Evolutionary conservation across 495 filamentous ascomycete genomes (phyloP).

Genomic region (Penicillium parvum): DNA sequence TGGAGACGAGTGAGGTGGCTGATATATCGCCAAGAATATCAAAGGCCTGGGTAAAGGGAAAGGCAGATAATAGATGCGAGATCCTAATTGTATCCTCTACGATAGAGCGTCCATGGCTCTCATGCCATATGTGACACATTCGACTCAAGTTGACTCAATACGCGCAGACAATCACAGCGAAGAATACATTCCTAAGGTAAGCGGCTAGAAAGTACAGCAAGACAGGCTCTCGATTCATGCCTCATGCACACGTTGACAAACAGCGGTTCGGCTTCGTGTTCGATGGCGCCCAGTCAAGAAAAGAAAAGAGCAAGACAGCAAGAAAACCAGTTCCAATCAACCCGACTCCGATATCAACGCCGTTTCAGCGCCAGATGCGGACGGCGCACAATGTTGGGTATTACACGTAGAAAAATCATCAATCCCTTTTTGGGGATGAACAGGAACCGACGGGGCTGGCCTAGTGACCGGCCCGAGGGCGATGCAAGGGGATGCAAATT

Average conservation of each 20-base stretch:
- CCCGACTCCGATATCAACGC: constrained; percentile 21
- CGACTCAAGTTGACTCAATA: no score
- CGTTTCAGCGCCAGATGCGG: constrained; percentile 19
- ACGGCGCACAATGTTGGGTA: constrained; percentile 26
- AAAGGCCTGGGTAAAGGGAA: no score
- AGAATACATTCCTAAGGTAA: not conserved
- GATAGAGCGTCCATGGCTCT: no score
- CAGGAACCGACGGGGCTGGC: not conserved
- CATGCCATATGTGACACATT: not conserved
- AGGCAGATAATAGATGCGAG: no score
- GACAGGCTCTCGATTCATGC: not conserved
- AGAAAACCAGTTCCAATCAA: constrained; percentile 8
- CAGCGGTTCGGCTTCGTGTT: not conserved
- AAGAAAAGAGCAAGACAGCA: constrained; percentile 5
- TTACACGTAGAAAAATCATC: constrained; percentile 26
- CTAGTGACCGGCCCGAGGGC: not conserved
- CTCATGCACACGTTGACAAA: not conserved
- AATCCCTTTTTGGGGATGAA: constrained; percentile 10
- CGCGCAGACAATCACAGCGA: no score
- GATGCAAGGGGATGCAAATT: constrained; percentile 3
- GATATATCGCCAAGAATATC: no score
- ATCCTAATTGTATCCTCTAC: no score
- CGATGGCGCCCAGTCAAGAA: not conserved
- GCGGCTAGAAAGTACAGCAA: constrained; percentile 2
- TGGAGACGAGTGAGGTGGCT: no score